These are phyloP conservation scores for Rhododendron mucronatum DNA, from an alignment of 148 eudicot species.

Conservation along the genomic window DNA sequence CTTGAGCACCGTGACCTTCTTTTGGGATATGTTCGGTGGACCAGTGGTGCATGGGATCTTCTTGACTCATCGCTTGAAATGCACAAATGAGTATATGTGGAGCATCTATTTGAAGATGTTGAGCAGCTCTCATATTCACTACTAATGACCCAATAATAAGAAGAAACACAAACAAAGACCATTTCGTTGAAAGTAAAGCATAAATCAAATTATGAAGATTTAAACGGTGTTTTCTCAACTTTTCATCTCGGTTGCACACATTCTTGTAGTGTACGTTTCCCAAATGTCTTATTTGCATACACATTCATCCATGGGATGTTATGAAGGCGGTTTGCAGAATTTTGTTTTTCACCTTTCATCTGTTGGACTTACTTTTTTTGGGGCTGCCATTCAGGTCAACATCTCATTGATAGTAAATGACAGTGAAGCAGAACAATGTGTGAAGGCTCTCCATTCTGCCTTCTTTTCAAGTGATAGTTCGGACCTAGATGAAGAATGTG, in stretches of 20 bases:
- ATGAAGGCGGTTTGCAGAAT: background rate
- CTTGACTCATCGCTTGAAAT: background rate
- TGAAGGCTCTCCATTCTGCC: constrained; percentile 75
- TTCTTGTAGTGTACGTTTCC: background rate
- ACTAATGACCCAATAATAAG: background rate
- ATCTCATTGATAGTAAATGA: constrained; percentile 91
- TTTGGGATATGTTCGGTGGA: background rate
- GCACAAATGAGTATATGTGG: background rate
- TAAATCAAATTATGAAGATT: background rate
- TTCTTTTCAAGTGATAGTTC: constrained; percentile 58
- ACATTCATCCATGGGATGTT: background rate
- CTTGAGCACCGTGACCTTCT: background rate
- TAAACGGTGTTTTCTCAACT: background rate
- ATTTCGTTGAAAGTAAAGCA: background rate
- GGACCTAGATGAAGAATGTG: constrained; percentile 15
- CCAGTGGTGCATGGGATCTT: background rate
- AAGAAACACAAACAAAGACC: background rate
- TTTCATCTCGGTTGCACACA: background rate
- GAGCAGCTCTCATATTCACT: background rate
- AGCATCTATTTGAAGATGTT: background rate
- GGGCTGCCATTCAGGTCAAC: constrained; percentile 52
- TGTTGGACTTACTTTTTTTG: background rate
- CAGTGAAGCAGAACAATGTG: constrained; percentile 81
- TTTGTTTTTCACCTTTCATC: background rate
- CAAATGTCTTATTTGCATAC: background rate